Evolutionary conservation across 805 yeast species (phyloP).

Genomic region (Candida bentonensis): DNA sequence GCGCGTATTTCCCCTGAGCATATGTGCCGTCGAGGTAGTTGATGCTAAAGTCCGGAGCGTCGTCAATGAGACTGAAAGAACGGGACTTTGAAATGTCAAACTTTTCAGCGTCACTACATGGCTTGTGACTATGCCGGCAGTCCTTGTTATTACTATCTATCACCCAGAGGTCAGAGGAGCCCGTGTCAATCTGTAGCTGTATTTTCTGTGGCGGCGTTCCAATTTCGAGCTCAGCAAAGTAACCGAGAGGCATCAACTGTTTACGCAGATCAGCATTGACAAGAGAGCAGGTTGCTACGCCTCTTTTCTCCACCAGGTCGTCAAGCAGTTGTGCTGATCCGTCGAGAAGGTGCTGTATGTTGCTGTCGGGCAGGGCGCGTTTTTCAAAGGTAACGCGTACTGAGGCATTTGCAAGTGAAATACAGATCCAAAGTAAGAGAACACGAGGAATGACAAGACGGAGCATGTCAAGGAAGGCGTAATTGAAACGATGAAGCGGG

Average conservation of each 20-base stretch:
- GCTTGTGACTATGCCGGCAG: background rate
- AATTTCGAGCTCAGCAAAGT: slow-evolving; percentile 2
- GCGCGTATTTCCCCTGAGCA: slow-evolving; percentile 38
- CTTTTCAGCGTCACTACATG: background rate
- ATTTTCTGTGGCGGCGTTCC: slow-evolving; percentile 46
- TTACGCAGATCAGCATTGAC: background rate
- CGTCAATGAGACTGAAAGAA: background rate
- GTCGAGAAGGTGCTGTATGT: too few species aligned
- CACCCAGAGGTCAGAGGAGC: slow-evolving; percentile 31
- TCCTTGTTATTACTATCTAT: background rate
- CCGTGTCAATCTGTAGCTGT: slow-evolving; percentile 57
- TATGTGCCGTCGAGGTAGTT: slow-evolving; percentile 31
- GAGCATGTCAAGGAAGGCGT: too few species aligned
- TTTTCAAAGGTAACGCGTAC: too few species aligned
- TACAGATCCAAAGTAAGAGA: too few species aligned
- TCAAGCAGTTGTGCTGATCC: too few species aligned
- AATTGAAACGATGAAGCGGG: too few species aligned
- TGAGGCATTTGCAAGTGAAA: too few species aligned
- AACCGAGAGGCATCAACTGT: background rate
- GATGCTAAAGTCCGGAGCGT: slow-evolving; percentile 19
- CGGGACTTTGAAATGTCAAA: background rate
- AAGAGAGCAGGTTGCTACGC: background rate
- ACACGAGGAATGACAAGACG: too few species aligned
- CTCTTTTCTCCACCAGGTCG: background rate
- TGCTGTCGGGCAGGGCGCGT: too few species aligned